These are phyloP conservation scores for Suhomyces sp. DNA, from an alignment of 805 yeast genomes.

Conservation along the genomic window DNA sequence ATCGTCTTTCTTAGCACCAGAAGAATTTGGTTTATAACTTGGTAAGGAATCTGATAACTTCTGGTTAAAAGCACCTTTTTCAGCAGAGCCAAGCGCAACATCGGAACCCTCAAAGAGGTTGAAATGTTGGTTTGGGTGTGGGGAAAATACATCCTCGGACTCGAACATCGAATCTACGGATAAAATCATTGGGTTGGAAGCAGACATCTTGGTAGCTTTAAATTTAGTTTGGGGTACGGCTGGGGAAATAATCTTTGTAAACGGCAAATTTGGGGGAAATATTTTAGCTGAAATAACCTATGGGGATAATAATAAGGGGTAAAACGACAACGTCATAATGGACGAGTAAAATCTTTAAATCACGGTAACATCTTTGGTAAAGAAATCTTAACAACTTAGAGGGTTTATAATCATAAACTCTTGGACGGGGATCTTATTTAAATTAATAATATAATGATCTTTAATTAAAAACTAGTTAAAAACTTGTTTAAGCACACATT, in stretches of 20 bases:
- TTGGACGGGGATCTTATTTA: slow-evolving; percentile 11
- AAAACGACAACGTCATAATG: slow-evolving; percentile 32
- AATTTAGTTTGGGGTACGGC: neutral
- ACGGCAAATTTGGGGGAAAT: neutral
- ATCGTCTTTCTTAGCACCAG: slow-evolving; percentile 3
- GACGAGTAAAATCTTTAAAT: slow-evolving; percentile 18
- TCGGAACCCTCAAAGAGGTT: slow-evolving; percentile 6
- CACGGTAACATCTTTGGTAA: slow-evolving; percentile 33
- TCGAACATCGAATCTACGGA: slow-evolving; percentile 26
- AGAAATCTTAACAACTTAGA: slow-evolving; percentile 19
- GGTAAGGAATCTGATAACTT: slow-evolving; percentile 6
- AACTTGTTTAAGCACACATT: slow-evolving; percentile 37
- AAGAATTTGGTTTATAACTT: neutral
- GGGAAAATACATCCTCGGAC: slow-evolving; percentile 21
- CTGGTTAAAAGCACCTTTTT: slow-evolving; percentile 1
- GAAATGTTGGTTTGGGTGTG: slow-evolving; percentile 9
- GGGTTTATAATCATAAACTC: slow-evolving; percentile 10
- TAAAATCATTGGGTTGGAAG: slow-evolving; percentile 21
- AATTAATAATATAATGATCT: slow-evolving; percentile 11
- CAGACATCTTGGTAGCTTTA: slow-evolving; percentile 17
- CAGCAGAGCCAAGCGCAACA: slow-evolving; percentile 1
- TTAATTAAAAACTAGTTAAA: slow-evolving; percentile 19
- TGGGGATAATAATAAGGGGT: slow-evolving; percentile 2
- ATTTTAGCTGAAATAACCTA: slow-evolving; percentile 3
- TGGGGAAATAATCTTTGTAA: neutral